Conservation (phyloP, 129 eudicot species). For the Centaurea solstitialis region DNA sequence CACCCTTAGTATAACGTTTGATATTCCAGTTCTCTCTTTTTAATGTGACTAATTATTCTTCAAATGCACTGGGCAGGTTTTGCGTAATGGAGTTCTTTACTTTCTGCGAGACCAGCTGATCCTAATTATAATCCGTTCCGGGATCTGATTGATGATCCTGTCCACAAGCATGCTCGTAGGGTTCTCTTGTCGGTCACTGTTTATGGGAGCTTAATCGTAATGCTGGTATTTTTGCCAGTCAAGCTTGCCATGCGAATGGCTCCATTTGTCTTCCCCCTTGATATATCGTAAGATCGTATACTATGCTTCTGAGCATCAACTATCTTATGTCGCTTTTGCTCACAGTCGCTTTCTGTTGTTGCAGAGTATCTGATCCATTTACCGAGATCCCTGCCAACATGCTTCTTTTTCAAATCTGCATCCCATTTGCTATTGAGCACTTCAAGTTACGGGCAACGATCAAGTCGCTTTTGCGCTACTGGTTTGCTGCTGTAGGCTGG, state of each 20-base stretch:
- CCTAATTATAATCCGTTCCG: slow-evolving; percentile 95
- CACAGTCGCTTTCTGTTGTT: not conserved
- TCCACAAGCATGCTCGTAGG: slow-evolving; percentile 94
- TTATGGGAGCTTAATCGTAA: slow-evolving; percentile 85
- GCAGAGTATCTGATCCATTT: slow-evolving; percentile 93
- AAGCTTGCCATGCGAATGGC: slow-evolving; percentile 95
- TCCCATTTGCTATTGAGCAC: slow-evolving; percentile 89
- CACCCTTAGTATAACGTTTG: not conserved
- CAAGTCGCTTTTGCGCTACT: slow-evolving; percentile 77
- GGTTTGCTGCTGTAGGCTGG: slow-evolving; percentile 94
- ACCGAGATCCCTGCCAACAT: slow-evolving; percentile 96
- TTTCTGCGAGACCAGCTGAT: slow-evolving; percentile 93
- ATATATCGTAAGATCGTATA: slow-evolving; percentile 66
- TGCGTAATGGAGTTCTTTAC: slow-evolving; percentile 87
- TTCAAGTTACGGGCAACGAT: slow-evolving; percentile 79
- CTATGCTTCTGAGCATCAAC: not conserved
- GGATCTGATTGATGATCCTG: slow-evolving; percentile 95
- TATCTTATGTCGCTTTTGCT: not conserved
- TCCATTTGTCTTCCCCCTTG: slow-evolving; percentile 86
- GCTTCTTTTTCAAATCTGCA: slow-evolving; percentile 94
- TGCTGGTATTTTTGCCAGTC: slow-evolving; percentile 89
- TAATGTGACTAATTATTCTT: slow-evolving; percentile 1
- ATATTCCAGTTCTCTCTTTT: not conserved
- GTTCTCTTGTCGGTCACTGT: slow-evolving; percentile 89
- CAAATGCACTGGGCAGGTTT: slow-evolving; percentile 48